A percentile compares a stretch with the other conserved stretches of the same genome.
Evolutionary conservation across 768 basidiomycete genomes (phyloP).

Genomic region (Suillus tomentosus): DNA sequence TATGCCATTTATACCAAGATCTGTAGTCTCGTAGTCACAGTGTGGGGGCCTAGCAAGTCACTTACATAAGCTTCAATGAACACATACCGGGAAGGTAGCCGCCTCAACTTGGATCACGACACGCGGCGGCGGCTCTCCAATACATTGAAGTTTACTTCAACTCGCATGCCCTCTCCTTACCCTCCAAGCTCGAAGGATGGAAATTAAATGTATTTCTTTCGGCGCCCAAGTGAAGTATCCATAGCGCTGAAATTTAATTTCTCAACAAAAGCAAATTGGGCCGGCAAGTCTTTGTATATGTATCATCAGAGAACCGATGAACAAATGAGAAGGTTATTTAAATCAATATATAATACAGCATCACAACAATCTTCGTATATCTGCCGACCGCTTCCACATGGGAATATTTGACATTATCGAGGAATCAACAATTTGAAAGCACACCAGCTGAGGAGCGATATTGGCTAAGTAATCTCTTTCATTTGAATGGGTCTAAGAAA

Average conservation of each 20-base stretch:
- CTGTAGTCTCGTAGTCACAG: not conserved
- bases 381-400: too few relatives aligned
- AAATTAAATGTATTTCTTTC: not conserved
- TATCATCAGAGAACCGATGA: not conserved
- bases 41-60: too few relatives aligned
- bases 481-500: too few relatives aligned
- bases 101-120: not conserved
- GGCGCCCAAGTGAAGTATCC: not conserved
- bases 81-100: not conserved
- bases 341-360: too few relatives aligned
- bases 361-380: too few relatives aligned
- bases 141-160: not conserved
- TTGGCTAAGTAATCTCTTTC: too few relatives aligned
- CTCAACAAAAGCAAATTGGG: not conserved
- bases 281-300: not conserved
- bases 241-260: not conserved
- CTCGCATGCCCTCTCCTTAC: not conserved
- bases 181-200: not conserved
- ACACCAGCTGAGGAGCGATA: too few relatives aligned
- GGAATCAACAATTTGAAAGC: too few relatives aligned
- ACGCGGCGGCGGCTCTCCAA: not conserved
- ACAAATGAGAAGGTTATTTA: too few relatives aligned
- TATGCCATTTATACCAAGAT: not conserved
- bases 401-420: too few relatives aligned
- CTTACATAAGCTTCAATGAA: not conserved